Base-by-base conservation (phyloP, 1,284 basidiomycete species). In the Pseudozyma pruni region DNA sequence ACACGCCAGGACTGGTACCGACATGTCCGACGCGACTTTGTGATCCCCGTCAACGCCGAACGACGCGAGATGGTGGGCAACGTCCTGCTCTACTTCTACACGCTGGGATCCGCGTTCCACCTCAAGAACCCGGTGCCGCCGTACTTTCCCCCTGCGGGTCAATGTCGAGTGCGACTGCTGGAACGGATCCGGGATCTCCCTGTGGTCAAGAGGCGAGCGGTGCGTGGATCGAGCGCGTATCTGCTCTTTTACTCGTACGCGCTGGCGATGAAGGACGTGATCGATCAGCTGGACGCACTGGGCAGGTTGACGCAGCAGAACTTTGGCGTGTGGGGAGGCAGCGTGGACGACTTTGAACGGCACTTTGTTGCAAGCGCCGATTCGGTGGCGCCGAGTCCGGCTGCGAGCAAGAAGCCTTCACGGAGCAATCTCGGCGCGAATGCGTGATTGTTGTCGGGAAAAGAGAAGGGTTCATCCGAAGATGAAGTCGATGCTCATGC, bases 171-270 rank as follows among this genome's bases (percentile, higher is more conserved):
- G 58, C 87, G 89, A 14, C 84, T 98, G 77, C 46, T 80, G 55
- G 87, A 89, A 3, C 43, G 57, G 32, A 75, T 77, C 32, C 50
- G 73, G 4, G 86, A 86, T 40, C 86, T 97, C 16, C 91, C 94
- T 33, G 88, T 94, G 6, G 92, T 96, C 14, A 90, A 89, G 74
- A 73, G 80, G 29, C 74, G 85, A 11, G 81, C 90, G 86, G 80
- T 89, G 86, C 52, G 70, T 8, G 72, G 75, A 6, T 84, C 84
- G 8, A 93, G 92, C 7, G 86, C 90, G 33, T 92, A 94, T 75
- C 53, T 98, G 8, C 86, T 98, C 19, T 97, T 92, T 84, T 95
- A 96, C 77, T 93, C 93, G 1, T 97, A 97, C 78, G 92, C 92
- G 0, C 85, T 95, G 50, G 91, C 91, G 51, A 95, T 96, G 93